Percentiles rank a stretch among this genome's conserved stretches.
Conservation (phyloP, 192 early-diverging fungal species). For the Coemansia brasiliensis region DNA sequence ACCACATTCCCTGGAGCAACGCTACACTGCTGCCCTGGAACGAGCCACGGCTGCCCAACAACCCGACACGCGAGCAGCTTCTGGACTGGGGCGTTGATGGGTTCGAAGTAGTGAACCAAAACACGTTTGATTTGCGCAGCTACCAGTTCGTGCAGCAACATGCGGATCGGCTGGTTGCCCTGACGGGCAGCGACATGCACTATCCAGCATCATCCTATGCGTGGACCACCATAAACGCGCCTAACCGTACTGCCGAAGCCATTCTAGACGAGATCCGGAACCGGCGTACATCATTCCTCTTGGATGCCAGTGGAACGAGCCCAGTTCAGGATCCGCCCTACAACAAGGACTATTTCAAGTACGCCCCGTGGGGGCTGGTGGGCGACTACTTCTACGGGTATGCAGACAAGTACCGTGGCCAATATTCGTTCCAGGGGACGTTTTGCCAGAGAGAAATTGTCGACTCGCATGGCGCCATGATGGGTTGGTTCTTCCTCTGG, state of each 20-base stretch:
- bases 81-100: constrained; percentile 71
- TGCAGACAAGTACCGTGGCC: constrained; percentile 60
- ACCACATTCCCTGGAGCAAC: constrained; percentile 80
- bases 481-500: constrained; percentile 50
- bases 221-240: constrained; percentile 63
- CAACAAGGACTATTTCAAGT: constrained; percentile 38
- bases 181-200: constrained; percentile 70
- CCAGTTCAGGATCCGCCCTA: constrained; percentile 44
- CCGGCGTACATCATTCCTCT: constrained; percentile 62
- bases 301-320: constrained; percentile 68
- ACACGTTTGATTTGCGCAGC: constrained; percentile 60
- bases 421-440: constrained; percentile 70
- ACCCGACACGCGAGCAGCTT: constrained; percentile 60
- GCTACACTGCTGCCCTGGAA: constrained; percentile 59
- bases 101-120: constrained; percentile 66
- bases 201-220: constrained; percentile 60
- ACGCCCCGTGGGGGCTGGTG: constrained; percentile 57
- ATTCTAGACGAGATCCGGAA: constrained; percentile 62
- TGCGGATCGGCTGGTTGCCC: constrained; percentile 51
- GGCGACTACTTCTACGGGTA: constrained; percentile 68
- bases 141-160: constrained; percentile 56
- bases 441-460: constrained; percentile 63
- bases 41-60: constrained; percentile 59
- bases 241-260: constrained; percentile 41
- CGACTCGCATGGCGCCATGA: constrained; percentile 40